phyloP scores from a whole-genome alignment of 306 rosid species.

The Delonix regia region DNA sequence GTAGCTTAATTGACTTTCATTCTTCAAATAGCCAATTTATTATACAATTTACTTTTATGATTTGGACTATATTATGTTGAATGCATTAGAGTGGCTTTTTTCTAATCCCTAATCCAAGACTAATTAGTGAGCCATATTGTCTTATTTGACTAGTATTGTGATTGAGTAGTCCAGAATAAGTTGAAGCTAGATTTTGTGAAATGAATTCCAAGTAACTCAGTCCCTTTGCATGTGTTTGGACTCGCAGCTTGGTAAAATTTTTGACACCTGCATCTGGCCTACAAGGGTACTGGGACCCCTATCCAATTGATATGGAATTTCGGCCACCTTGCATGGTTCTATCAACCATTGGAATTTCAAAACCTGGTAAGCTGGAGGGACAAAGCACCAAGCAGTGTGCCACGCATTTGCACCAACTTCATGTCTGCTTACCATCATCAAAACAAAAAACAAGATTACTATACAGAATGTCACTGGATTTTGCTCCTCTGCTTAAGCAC shows the following conservation, averaged over 20 bases:
- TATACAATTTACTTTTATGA: background rate
- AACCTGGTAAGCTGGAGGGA: slow-evolving; percentile 74
- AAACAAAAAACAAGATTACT: slow-evolving; percentile 63
- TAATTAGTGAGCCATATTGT: slow-evolving; percentile 3
- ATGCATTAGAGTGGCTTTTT: slow-evolving; percentile 1
- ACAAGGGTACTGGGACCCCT: slow-evolving; percentile 84
- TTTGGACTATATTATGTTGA: background rate
- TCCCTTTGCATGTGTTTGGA: slow-evolving; percentile 26
- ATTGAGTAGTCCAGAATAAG: background rate
- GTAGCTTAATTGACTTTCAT: background rate
- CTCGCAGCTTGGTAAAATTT: slow-evolving; percentile 71
- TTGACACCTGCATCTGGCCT: slow-evolving; percentile 72
- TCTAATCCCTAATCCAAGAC: background rate
- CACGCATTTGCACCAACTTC: slow-evolving; percentile 80
- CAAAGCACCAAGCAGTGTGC: slow-evolving; percentile 62
- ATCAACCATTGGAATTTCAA: slow-evolving; percentile 81
- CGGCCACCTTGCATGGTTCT: slow-evolving; percentile 80
- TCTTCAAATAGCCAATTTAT: background rate
- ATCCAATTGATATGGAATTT: slow-evolving; percentile 84
- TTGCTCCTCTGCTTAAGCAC: slow-evolving; percentile 67
- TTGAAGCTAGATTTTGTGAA: slow-evolving; percentile 18
- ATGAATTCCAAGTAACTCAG: background rate
- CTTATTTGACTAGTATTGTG: background rate
- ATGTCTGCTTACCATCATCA: slow-evolving; percentile 74
- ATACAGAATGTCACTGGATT: slow-evolving; percentile 79